Evolutionary conservation across 495 filamentous ascomycete genomes (phyloP).

Genomic region (Hypoxylon crocopeplum): DNA sequence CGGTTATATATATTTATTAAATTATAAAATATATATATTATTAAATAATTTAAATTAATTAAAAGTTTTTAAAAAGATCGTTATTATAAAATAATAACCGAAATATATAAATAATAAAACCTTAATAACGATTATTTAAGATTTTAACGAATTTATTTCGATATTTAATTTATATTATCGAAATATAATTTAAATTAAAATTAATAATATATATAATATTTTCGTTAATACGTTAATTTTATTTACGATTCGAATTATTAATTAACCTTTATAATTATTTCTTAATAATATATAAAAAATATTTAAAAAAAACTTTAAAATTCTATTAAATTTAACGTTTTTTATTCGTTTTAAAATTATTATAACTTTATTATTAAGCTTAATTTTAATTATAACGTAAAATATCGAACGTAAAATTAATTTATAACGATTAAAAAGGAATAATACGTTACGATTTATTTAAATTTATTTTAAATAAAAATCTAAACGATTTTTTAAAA

Average conservation of each 20-base stretch:
- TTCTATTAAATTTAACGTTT: no score
- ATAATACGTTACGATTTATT: no score
- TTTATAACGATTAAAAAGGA: no score
- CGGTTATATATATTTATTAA: not conserved
- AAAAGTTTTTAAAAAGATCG: not conserved
- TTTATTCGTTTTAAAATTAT: no score
- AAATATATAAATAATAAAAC: not conserved
- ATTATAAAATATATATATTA: not conserved
- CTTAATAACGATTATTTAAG: not conserved
- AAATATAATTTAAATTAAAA: not conserved
- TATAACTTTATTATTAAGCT: no score
- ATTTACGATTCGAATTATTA: not conserved
- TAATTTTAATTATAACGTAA: no score
- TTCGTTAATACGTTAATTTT: not conserved
- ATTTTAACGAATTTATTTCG: not conserved
- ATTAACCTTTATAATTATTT: not conserved
- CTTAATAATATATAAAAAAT: no score
- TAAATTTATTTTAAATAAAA: not conserved
- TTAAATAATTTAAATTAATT: not conserved
- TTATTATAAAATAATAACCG: not conserved
- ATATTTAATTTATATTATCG: not conserved
- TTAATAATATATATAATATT: not conserved
- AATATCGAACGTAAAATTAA: no score
- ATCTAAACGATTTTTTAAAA: not conserved
- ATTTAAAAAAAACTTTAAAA: no score